Conservation (phyloP, 495 filamentous ascomycete species). For the Daldinia decipiens region DNA sequence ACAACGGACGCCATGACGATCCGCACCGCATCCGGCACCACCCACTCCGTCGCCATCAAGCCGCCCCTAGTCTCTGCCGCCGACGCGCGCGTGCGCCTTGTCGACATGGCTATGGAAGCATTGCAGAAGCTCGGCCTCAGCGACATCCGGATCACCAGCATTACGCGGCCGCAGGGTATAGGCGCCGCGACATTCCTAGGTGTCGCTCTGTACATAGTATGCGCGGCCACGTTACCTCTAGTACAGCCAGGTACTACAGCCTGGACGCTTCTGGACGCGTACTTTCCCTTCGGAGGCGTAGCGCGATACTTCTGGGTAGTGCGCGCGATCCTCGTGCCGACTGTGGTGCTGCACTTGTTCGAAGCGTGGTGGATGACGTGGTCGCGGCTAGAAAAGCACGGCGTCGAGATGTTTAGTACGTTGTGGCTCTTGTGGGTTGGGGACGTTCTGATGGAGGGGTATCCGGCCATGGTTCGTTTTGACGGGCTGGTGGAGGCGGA, state of each 20-base stretch:
- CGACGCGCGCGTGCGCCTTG: constrained; percentile 71
- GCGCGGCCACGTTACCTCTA: constrained; percentile 35
- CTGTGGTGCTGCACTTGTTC: constrained; percentile 49
- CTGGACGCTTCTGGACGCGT: constrained; percentile 35
- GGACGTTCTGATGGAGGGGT: constrained; percentile 54
- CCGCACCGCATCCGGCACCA: constrained; percentile 40
- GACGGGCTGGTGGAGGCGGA: constrained; percentile 50
- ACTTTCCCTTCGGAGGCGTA: constrained; percentile 46
- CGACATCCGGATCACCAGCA: constrained; percentile 37
- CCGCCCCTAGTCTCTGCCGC: constrained; percentile 67
- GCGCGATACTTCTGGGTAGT: constrained; percentile 52
- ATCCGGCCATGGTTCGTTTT: constrained; percentile 52
- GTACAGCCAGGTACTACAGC: constrained; percentile 27
- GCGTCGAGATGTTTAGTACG: constrained; percentile 43
- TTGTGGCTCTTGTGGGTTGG: constrained; percentile 55
- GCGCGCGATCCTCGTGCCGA: constrained; percentile 48
- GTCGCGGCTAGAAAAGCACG: constrained; percentile 44
- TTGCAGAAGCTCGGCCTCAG: constrained; percentile 48
- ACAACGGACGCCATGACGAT: constrained; percentile 66
- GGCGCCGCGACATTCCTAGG: constrained; percentile 42
- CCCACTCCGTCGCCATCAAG: constrained; percentile 64
- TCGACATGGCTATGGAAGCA: constrained; percentile 65
- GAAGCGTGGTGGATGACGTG: constrained; percentile 54
- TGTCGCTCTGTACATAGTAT: constrained; percentile 50
- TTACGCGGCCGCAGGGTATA: constrained; percentile 38